phyloP scores from a whole-genome alignment of 108 stramenopile genomes.

The Pseudonitzschia pungens region DNA sequence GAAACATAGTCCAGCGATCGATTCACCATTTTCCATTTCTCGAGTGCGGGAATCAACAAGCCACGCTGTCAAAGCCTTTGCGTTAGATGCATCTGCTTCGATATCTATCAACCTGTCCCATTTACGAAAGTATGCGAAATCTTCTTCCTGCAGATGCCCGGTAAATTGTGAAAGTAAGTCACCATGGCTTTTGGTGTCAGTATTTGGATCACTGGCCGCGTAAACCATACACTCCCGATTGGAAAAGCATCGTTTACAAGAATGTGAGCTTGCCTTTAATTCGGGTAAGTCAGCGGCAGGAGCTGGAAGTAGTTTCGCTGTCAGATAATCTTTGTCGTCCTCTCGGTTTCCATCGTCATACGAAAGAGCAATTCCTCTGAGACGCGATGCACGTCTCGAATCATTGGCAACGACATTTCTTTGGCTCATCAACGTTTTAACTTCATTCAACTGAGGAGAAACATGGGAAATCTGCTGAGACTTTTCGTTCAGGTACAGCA shows the following conservation, averaged over 20 bases:
- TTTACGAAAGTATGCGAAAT: conserved; percentile 76
- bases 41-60: conserved; percentile 48
- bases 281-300: conserved; percentile 54
- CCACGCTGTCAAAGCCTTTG: conserved; percentile 58
- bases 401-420: conserved; percentile 73
- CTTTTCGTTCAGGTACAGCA: conserved; percentile 80
- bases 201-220: conserved; percentile 45
- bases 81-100: conserved; percentile 55
- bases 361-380: conserved; percentile 62
- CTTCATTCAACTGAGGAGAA: conserved; percentile 55
- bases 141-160: conserved; percentile 58
- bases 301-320: conserved; percentile 16
- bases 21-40: conserved; percentile 64
- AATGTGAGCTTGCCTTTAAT: conserved; percentile 40
- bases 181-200: conserved; percentile 38
- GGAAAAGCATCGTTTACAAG: conserved; percentile 75
- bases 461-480: conserved; percentile 53
- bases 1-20: conserved; percentile 60
- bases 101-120: conserved; percentile 90
- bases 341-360: conserved; percentile 44
- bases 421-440: conserved; percentile 76
- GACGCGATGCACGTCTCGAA: conserved; percentile 46
- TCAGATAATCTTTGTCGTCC: conserved; percentile 14
- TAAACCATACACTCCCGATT: conserved; percentile 89
- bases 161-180: conserved; percentile 62